Conservation (phyloP, 225 moss, liverwort and hornwort genomes). For the Polytrichum commune region DNA sequence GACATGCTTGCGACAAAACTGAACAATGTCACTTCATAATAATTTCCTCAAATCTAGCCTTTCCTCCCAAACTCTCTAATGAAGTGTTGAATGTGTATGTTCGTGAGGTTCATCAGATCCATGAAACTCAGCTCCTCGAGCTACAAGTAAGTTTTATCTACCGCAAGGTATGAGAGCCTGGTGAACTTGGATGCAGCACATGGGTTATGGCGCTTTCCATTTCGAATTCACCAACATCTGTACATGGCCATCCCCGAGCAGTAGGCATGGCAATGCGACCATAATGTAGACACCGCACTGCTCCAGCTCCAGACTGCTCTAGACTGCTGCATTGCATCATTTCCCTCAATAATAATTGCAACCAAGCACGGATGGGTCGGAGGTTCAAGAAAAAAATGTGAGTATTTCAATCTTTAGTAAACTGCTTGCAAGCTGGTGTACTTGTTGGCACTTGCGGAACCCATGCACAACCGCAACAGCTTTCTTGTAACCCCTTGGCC, state of each 20-base stretch:
- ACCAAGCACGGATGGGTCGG: too few relatives aligned
- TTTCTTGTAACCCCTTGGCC: slow-evolving; percentile 36
- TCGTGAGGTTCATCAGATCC: neutral
- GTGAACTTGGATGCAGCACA: neutral
- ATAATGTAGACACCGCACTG: too few relatives aligned
- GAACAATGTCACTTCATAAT: neutral
- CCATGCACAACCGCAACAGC: slow-evolving; percentile 40
- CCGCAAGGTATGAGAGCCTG: neutral
- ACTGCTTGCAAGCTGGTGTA: slow-evolving; percentile 31
- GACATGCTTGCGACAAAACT: neutral
- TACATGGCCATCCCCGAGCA: neutral
- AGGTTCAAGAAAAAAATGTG: too few relatives aligned
- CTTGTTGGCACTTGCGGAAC: slow-evolving; percentile 14
- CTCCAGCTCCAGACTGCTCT: too few relatives aligned
- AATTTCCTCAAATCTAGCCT: neutral
- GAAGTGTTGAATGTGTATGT: neutral
- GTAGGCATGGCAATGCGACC: too few relatives aligned
- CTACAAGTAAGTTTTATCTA: neutral
- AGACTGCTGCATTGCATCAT: too few relatives aligned
- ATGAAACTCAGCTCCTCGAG: neutral
- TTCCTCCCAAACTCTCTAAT: neutral
- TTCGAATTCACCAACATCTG: neutral
- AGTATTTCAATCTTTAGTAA: slow-evolving; percentile 2
- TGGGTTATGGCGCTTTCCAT: neutral
- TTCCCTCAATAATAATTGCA: too few relatives aligned